These are phyloP conservation scores for Rosa lucieae DNA, from an alignment of 306 rosid genomes.

Conservation along the genomic window DNA sequence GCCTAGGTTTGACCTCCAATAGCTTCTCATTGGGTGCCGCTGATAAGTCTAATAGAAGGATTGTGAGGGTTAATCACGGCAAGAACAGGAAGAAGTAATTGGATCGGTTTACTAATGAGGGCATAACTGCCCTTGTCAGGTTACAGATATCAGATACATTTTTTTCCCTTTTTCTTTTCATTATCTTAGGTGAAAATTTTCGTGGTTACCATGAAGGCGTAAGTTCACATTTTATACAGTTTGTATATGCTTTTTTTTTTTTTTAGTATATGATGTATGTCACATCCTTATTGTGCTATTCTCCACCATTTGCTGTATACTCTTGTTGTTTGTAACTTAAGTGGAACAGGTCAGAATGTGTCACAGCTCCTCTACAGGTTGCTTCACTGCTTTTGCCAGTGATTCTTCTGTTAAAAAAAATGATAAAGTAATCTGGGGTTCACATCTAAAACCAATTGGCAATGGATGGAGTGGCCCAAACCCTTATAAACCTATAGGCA, in stretches of 20 bases:
- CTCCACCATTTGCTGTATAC: conserved; percentile 20
- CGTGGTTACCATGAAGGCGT: conserved; percentile 28
- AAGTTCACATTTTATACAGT: conserved; percentile 57
- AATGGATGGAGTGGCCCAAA: too few species aligned
- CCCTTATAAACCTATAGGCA: too few species aligned
- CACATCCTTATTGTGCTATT: conserved; percentile 33
- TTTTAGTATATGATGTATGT: conserved; percentile 38
- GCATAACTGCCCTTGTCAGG: conserved; percentile 30
- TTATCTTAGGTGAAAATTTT: conserved; percentile 13
- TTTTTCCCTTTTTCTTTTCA: neutral
- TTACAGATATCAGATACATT: conserved; percentile 3
- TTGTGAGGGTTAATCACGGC: conserved; percentile 40
- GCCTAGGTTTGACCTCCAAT: conserved; percentile 45
- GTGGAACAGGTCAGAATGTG: conserved; percentile 35
- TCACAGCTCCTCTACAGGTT: neutral
- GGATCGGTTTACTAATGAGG: conserved; percentile 21
- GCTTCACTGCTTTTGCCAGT: neutral
- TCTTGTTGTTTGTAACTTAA: conserved; percentile 48
- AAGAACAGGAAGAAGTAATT: conserved; percentile 63
- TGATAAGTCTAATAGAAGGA: conserved; percentile 66
- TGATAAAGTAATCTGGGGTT: too few species aligned
- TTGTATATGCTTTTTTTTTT: conserved; percentile 16
- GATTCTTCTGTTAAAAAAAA: too few species aligned
- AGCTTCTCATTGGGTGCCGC: conserved; percentile 86
- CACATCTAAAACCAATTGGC: too few species aligned